Percentiles rank a stretch among this genome's conserved stretches.
Conservation (phyloP, 257 asterid genomes). For the Knoxia roxburghii region DNA sequence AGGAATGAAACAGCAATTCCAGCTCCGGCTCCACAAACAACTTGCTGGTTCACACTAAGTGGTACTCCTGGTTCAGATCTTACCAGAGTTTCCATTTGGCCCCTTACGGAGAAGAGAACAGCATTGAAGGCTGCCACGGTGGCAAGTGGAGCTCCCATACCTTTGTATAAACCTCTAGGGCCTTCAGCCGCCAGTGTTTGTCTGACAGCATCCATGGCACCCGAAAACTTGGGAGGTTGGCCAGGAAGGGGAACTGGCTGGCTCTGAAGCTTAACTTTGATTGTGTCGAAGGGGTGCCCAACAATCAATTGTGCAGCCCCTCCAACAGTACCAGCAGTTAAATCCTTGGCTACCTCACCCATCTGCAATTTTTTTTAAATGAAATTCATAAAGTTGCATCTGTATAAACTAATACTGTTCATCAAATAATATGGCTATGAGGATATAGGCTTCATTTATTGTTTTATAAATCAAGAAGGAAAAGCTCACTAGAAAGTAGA, state of each 20-base stretch:
- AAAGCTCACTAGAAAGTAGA: not conserved
- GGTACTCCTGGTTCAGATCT: slow-evolving; percentile 74
- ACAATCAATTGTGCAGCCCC: slow-evolving; percentile 82
- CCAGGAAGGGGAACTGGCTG: slow-evolving; percentile 85
- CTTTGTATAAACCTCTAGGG: slow-evolving; percentile 80
- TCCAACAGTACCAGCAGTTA: slow-evolving; percentile 71
- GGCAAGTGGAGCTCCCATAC: slow-evolving; percentile 95
- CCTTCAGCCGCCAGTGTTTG: slow-evolving; percentile 94
- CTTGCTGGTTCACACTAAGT: slow-evolving; percentile 67
- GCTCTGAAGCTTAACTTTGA: slow-evolving; percentile 96
- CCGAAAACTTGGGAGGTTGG: slow-evolving; percentile 62
- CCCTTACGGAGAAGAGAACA: slow-evolving; percentile 67
- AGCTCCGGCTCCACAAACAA: slow-evolving; percentile 87
- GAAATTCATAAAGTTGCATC: too few species aligned
- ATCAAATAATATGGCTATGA: too few species aligned
- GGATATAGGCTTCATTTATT: too few species aligned
- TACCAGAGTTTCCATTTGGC: slow-evolving; percentile 68
- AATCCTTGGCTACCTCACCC: slow-evolving; percentile 76
- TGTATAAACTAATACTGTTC: too few species aligned
- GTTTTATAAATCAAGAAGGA: not conserved
- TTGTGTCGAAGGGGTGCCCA: slow-evolving; percentile 98
- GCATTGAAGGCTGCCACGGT: slow-evolving; percentile 91
- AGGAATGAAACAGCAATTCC: slow-evolving; percentile 78
- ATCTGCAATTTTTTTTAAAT: slow-evolving; percentile 45
- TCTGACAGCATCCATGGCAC: slow-evolving; percentile 86